Evolutionary conservation across 352 stramenopile genomes (phyloP).

Genomic region (Phytophthora pistaciae): DNA sequence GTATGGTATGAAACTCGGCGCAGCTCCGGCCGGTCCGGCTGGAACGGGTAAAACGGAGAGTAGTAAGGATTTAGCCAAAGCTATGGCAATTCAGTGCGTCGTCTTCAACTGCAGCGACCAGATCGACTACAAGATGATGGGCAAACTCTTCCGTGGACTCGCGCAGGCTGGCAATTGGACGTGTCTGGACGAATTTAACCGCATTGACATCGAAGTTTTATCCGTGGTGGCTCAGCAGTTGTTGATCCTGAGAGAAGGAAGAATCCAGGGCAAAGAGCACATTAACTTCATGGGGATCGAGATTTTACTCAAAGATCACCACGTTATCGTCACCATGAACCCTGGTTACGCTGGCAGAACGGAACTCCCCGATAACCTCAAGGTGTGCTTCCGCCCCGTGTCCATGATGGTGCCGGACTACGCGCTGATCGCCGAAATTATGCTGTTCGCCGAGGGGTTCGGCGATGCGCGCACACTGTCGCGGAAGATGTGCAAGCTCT

Average conservation of each 20-base stretch:
- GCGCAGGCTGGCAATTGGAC: conserved; percentile 92
- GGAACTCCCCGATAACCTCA: conserved; percentile 97
- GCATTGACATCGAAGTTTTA: conserved; percentile 95
- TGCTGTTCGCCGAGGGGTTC: conserved; percentile 97
- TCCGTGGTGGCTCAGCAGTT: conserved; percentile 95
- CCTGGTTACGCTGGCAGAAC: conserved; percentile 96
- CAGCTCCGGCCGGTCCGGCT: conserved; percentile 93
- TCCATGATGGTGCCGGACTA: conserved; percentile 98
- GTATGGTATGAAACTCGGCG: conserved; percentile 94
- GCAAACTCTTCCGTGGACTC: conserved; percentile 95
- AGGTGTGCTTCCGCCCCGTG: conserved; percentile 96
- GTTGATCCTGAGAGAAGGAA: conserved; percentile 77
- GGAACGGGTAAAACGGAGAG: conserved; percentile 97
- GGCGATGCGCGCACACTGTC: conserved; percentile 94
- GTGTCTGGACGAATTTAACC: conserved; percentile 96
- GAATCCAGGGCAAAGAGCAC: conserved; percentile 86
- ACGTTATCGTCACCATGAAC: conserved; percentile 99
- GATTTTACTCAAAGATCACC: conserved; percentile 96
- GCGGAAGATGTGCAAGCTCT: conserved; percentile 97
- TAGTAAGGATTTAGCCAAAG: conserved; percentile 96
- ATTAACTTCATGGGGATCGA: conserved; percentile 98
- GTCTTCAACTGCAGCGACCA: conserved; percentile 97
- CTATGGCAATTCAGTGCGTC: conserved; percentile 94
- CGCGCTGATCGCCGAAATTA: conserved; percentile 96
- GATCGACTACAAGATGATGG: conserved; percentile 98